A percentile compares a stretch with the other conserved stretches of the same genome.
Evolutionary conservation across 306 rosid genomes (phyloP).

Genomic region (cucumber (Cucumis sativus)): DNA sequence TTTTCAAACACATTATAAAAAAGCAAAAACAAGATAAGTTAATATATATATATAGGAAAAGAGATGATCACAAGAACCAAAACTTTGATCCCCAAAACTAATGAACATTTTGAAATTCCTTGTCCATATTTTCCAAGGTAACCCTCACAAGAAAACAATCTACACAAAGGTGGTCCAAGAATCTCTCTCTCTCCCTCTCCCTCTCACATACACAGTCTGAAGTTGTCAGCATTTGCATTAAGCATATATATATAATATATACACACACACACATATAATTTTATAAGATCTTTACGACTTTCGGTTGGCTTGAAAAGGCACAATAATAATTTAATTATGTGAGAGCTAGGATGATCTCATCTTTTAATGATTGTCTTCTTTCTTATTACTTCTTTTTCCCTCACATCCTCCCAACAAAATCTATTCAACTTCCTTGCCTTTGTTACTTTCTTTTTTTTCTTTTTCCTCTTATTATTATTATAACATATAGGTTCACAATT

Average conservation of each 20-base stretch:
- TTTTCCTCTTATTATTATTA: not conserved
- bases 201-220: not conserved
- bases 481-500: not conserved
- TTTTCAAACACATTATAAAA: too few relatives aligned
- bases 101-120: not conserved
- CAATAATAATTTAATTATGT: not conserved
- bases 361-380: constrained; percentile 6
- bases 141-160: not conserved
- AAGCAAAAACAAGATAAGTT: too few relatives aligned
- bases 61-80: not conserved
- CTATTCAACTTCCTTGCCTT: not conserved
- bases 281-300: not conserved
- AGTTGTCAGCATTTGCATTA: not conserved
- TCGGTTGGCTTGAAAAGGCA: constrained; percentile 1
- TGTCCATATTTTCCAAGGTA: not conserved
- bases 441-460: not conserved
- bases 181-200: not conserved
- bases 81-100: too few relatives aligned
- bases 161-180: not conserved
- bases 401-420: constrained; percentile 3
- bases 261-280: not conserved
- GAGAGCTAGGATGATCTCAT: not conserved
- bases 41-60: too few relatives aligned
- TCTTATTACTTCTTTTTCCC: not conserved
- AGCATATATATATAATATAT: not conserved